A percentile compares a stretch with the other conserved stretches of the same genome.
These are phyloP conservation scores for Schwanniomyces polymorphus DNA, from an alignment of 805 yeast genomes.

Conservation along the genomic window DNA sequence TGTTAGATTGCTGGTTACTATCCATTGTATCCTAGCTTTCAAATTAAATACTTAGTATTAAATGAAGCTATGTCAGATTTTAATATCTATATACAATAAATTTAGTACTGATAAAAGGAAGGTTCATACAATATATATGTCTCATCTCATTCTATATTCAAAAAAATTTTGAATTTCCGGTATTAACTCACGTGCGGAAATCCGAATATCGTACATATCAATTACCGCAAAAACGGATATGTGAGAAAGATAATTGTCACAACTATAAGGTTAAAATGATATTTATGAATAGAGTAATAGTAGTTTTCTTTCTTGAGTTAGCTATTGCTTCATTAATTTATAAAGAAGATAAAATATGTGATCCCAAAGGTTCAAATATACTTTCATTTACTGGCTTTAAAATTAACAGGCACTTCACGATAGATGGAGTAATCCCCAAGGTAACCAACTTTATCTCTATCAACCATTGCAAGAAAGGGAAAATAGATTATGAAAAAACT, in stretches of 20 bases:
- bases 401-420: slow-evolving; percentile 47
- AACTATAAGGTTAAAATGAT: not conserved
- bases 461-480: slow-evolving; percentile 54
- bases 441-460: slow-evolving; percentile 45
- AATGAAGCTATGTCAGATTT: not conserved
- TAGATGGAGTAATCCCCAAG: slow-evolving; percentile 36
- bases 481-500: slow-evolving; percentile 41
- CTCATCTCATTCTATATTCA: not conserved
- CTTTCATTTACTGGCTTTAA: slow-evolving; percentile 57
- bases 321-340: slow-evolving; percentile 17
- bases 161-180: slow-evolving; percentile 4
- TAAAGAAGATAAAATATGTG: slow-evolving; percentile 32
- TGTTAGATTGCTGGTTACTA: slow-evolving; percentile 59
- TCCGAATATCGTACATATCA: not conserved
- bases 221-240: slow-evolving; percentile 5
- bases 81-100: not conserved
- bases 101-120: not conserved
- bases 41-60: not conserved
- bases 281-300: not conserved
- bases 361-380: slow-evolving; percentile 20
- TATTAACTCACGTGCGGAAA: not conserved
- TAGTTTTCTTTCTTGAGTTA: not conserved
- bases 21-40: slow-evolving; percentile 11
- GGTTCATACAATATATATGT: not conserved
- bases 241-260: too few relatives aligned